Conservation (phyloP, 169 alveolate species). For the Plasmodium yoelii region DNA sequence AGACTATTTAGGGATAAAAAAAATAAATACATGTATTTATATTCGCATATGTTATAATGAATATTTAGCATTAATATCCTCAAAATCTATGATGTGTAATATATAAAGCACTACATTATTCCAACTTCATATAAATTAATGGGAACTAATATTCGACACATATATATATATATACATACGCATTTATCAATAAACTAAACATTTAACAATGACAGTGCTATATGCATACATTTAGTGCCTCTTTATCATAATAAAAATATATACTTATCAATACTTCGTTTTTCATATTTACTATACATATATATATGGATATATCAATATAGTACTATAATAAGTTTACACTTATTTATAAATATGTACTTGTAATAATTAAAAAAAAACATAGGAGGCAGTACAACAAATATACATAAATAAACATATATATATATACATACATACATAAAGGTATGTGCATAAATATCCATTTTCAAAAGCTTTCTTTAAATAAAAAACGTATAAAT, state of each 20-base stretch:
- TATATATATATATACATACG: slow-evolving; percentile 1
- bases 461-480: neutral
- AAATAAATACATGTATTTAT: neutral
- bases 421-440: neutral
- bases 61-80: no score
- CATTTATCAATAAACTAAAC: neutral
- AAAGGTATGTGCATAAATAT: neutral
- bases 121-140: no score
- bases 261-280: no score
- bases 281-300: no score
- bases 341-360: neutral
- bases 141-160: no score
- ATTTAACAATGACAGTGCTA: no score
- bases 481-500: neutral
- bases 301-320: no score
- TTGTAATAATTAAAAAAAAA: neutral
- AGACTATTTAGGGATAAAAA: slow-evolving; percentile 82
- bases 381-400: neutral
- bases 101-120: no score
- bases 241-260: no score
- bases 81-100: no score
- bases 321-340: no score
- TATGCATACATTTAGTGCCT: no score
- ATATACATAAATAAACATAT: neutral
- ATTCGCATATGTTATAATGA: neutral